Percentiles rank a stretch among this genome's conserved stretches.
Evolutionary conservation across 768 basidiomycete genomes (phyloP).

Genomic region (Xerocomus potaroensis): DNA sequence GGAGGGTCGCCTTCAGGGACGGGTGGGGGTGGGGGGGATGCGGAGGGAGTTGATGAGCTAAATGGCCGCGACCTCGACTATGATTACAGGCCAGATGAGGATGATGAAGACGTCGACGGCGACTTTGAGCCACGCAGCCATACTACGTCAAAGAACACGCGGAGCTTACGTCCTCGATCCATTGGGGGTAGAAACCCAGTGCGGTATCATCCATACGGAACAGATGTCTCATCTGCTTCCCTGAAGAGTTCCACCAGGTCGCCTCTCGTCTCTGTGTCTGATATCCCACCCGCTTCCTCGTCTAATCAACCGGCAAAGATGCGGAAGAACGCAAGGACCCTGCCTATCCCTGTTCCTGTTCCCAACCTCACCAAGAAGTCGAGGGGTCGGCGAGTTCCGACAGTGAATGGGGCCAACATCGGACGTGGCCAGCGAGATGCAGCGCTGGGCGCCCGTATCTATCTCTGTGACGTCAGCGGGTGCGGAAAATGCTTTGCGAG

Average conservation of each 20-base stretch:
- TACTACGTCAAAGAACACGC: slow-evolving; percentile 36
- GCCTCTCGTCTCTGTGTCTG: slow-evolving; percentile 27
- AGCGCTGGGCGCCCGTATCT: slow-evolving; percentile 46
- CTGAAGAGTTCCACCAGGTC: slow-evolving; percentile 30
- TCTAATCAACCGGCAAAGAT: slow-evolving; percentile 23
- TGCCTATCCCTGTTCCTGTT: slow-evolving; percentile 57
- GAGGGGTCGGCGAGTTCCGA: slow-evolving; percentile 63
- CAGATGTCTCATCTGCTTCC: slow-evolving; percentile 27
- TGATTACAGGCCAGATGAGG: slow-evolving; percentile 29
- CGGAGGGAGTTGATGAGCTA: slow-evolving; percentile 24
- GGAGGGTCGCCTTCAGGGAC: slow-evolving; percentile 24
- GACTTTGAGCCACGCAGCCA: slow-evolving; percentile 30
- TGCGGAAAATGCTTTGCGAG: slow-evolving; percentile 88
- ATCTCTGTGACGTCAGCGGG: slow-evolving; percentile 73
- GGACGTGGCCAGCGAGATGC: slow-evolving; percentile 33
- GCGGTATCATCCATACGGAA: slow-evolving; percentile 32
- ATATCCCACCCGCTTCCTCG: slow-evolving; percentile 26
- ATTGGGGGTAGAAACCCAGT: slow-evolving; percentile 30
- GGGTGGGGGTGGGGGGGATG: slow-evolving; percentile 19
- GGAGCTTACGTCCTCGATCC: slow-evolving; percentile 35
- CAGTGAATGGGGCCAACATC: slow-evolving; percentile 33
- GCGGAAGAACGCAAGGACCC: slow-evolving; percentile 36
- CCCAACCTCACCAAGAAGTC: slow-evolving; percentile 70
- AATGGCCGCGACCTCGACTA: slow-evolving; percentile 23
- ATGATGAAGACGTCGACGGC: slow-evolving; percentile 33